A percentile compares a stretch with the other conserved stretches of the same genome.
Conservation (phyloP, 169 alveolate genomes). For the Cardiosporidium cionae region DNA sequence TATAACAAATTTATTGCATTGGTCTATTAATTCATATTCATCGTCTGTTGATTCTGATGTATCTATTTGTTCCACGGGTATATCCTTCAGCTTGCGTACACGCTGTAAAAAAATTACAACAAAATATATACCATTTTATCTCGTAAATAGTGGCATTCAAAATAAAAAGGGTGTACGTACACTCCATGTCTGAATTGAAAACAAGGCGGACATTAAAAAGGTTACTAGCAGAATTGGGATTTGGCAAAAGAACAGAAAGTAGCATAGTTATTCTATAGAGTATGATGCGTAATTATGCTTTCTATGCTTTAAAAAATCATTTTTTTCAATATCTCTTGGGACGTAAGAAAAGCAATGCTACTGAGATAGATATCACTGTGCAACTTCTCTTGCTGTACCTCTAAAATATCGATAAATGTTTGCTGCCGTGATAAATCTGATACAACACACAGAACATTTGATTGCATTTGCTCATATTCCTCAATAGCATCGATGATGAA, state of each 20-base stretch:
- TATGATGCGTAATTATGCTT: no score
- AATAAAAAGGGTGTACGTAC: not conserved
- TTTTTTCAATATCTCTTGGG: no score
- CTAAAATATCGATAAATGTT: not conserved
- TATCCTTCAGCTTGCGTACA: not conserved
- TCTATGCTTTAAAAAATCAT: no score
- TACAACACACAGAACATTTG: not conserved
- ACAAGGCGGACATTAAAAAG: no score
- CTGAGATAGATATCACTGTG: no score
- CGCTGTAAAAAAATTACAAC: not conserved
- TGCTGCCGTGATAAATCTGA: not conserved
- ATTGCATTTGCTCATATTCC: not conserved
- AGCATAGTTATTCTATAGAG: no score
- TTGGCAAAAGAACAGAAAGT: no score
- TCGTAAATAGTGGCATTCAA: not conserved
- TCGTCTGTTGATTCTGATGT: conserved; percentile 5
- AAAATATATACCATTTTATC: not conserved
- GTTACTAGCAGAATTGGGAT: no score
- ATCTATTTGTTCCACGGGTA: not conserved
- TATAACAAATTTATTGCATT: conserved; percentile 54
- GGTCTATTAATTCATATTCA: conserved; percentile 53
- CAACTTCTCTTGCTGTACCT: no score
- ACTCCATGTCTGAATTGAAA: no score
- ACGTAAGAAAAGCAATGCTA: no score
- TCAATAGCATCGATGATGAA: conserved; percentile 2